Percentiles rank a stretch among this genome's conserved stretches.
Evolutionary conservation across 345 rosid species (phyloP).

Genomic region (Abelmoschus esculentus): DNA sequence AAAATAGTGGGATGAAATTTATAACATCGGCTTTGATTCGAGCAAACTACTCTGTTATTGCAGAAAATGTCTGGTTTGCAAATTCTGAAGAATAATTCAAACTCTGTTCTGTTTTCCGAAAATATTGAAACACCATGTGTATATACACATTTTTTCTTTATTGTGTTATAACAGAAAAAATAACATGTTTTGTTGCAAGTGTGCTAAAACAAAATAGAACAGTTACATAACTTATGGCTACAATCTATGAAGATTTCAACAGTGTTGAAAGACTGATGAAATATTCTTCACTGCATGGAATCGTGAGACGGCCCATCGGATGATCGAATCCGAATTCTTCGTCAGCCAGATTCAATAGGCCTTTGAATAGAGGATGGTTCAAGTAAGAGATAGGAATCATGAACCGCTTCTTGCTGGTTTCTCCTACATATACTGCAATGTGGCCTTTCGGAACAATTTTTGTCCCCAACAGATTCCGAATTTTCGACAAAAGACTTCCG

Average conservation of each 20-base stretch:
- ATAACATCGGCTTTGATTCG: no score
- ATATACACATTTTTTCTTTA: no score
- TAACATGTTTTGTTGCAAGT: neutral
- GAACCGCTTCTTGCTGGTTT: constrained; percentile 35
- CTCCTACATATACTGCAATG: constrained; percentile 47
- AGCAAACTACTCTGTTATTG: no score
- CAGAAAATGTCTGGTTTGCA: no score
- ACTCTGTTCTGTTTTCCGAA: no score
- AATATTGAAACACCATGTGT: no score
- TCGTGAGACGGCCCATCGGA: constrained; percentile 66
- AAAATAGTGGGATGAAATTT: no score
- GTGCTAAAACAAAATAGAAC: neutral
- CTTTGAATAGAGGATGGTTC: constrained; percentile 55
- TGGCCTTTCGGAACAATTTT: constrained; percentile 41
- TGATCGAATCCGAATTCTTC: constrained; percentile 70
- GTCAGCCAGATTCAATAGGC: constrained; percentile 48
- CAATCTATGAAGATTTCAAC: neutral
- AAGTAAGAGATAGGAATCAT: constrained; percentile 58
- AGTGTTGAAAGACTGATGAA: constrained; percentile 24
- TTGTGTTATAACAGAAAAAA: no score
- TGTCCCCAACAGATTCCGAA: constrained; percentile 40
- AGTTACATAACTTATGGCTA: neutral
- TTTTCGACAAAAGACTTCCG: neutral
- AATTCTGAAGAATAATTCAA: no score
- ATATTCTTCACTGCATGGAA: constrained; percentile 69